A percentile compares a stretch with the other conserved stretches of the same genome.
phyloP scores from a whole-genome alignment of 352 stramenopile genomes.

The Phytophthora pini region DNA sequence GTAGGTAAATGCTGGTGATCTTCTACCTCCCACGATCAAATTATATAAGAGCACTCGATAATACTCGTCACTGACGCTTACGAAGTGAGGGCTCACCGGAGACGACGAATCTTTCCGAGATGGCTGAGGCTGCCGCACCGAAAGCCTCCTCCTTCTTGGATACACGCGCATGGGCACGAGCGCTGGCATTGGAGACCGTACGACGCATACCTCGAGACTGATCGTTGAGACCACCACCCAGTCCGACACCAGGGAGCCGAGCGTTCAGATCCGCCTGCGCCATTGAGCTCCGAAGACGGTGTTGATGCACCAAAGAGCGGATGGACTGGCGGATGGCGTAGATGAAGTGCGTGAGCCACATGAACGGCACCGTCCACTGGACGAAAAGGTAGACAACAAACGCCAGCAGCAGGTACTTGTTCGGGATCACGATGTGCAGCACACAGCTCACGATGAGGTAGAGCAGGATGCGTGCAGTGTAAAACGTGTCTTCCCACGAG shows the following conservation, averaged over 20 bases:
- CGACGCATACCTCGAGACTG: conserved; percentile 55
- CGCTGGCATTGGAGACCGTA: conserved; percentile 64
- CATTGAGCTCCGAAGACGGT: conserved; percentile 69
- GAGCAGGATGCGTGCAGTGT: conserved; percentile 81
- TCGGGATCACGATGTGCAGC: conserved; percentile 85
- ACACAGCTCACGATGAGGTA: conserved; percentile 87
- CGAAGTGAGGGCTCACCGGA: conserved; percentile 39
- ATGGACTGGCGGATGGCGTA: conserved; percentile 73
- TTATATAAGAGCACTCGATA: conserved; percentile 1
- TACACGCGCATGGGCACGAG: conserved; percentile 71
- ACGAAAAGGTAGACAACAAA: conserved; percentile 83
- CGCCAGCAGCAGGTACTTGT: conserved; percentile 83
- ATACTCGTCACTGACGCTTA: conserved; percentile 34
- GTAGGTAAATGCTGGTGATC: background rate
- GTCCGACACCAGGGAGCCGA: conserved; percentile 39
- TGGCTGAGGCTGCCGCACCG: conserved; percentile 74
- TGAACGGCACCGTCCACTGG: conserved; percentile 83
- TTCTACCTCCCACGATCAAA: conserved; percentile 13
- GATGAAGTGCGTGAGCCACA: conserved; percentile 72
- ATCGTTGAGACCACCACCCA: conserved; percentile 41
- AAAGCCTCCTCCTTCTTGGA: conserved; percentile 90
- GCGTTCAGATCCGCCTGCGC: conserved; percentile 62
- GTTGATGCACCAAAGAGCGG: conserved; percentile 76
- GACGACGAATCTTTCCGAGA: conserved; percentile 80
- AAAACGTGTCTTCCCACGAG: conserved; percentile 89